These are phyloP conservation scores for Paecilomyces dactylethromorphus DNA, from an alignment of 2,329 filamentous ascomycete species.

Conservation along the genomic window DNA sequence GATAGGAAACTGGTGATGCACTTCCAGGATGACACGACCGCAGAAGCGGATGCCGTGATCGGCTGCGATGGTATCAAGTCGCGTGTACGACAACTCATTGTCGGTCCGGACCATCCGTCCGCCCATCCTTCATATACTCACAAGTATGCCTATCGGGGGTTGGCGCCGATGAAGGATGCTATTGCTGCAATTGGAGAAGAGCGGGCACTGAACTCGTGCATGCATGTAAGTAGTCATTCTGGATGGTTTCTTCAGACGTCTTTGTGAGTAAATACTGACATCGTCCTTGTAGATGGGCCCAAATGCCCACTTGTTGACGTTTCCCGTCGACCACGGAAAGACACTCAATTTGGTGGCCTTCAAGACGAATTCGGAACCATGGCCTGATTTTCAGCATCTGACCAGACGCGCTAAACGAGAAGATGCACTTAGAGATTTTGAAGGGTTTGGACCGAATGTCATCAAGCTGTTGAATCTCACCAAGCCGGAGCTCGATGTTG, in stretches of 20 bases:
- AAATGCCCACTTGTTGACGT: conserved; percentile 42
- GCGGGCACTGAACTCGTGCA: conserved; percentile 27
- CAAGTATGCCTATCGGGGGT: conserved; percentile 47
- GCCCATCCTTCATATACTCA: conserved; percentile 43
- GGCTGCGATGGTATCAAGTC: conserved; percentile 47
- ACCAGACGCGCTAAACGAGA: conserved; percentile 9
- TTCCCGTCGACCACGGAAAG: conserved; percentile 42
- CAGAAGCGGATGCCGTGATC: conserved; percentile 37
- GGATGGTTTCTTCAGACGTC: neutral
- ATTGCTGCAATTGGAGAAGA: conserved; percentile 41
- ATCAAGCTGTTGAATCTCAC: conserved; percentile 12
- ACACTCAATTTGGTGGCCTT: conserved; percentile 44
- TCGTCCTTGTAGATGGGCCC: conserved; percentile 25
- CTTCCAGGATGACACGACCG: conserved; percentile 39
- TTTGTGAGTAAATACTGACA: neutral
- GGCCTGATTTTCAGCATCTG: conserved; percentile 13
- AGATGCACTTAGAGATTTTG: neutral
- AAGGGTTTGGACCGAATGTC: neutral
- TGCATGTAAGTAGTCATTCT: conserved; percentile 17
- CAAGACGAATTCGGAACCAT: conserved; percentile 19
- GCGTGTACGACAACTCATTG: conserved; percentile 37
- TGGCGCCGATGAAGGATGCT: conserved; percentile 45
- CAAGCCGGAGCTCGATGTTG: conserved; percentile 19
- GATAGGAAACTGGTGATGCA: conserved; percentile 25
- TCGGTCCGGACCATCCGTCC: conserved; percentile 36